Conservation (phyloP, 805 yeast species). For the Candida andamanensis region DNA sequence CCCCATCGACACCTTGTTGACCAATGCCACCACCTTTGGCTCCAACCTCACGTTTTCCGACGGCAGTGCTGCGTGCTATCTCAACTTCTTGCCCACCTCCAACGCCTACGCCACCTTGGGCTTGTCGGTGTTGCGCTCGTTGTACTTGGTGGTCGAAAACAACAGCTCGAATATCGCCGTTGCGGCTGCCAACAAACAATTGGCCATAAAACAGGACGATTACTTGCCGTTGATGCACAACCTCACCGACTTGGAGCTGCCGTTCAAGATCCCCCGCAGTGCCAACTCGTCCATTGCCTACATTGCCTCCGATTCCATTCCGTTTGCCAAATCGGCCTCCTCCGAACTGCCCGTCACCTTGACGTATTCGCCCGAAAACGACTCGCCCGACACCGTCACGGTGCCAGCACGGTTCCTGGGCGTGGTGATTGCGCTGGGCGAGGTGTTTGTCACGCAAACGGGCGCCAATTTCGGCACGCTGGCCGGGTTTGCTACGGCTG, state of each 20-base stretch:
- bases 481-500: slow-evolving; percentile 2
- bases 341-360: slow-evolving; percentile 4
- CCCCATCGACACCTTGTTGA: slow-evolving; percentile 46
- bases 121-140: slow-evolving; percentile 46
- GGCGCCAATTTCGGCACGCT: neutral
- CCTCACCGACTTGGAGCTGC: neutral
- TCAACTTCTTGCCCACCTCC: slow-evolving; percentile 47
- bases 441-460: slow-evolving; percentile 20
- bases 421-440: slow-evolving; percentile 20
- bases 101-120: slow-evolving; percentile 55
- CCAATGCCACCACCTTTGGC: slow-evolving; percentile 31
- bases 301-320: slow-evolving; percentile 8
- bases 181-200: slow-evolving; percentile 39
- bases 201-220: slow-evolving; percentile 9
- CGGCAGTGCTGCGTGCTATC: slow-evolving; percentile 54
- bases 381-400: slow-evolving; percentile 4
- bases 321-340: slow-evolving; percentile 7
- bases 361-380: slow-evolving; percentile 4
- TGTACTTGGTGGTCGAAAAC: slow-evolving; percentile 61
- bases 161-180: slow-evolving; percentile 53
- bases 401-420: slow-evolving; percentile 14
- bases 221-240: slow-evolving; percentile 5
- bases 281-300: slow-evolving; percentile 8
- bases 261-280: no score
- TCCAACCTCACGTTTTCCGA: slow-evolving; percentile 42